phyloP scores from a whole-genome alignment of 805 yeast genomes.

The Suhomyces sp. region DNA sequence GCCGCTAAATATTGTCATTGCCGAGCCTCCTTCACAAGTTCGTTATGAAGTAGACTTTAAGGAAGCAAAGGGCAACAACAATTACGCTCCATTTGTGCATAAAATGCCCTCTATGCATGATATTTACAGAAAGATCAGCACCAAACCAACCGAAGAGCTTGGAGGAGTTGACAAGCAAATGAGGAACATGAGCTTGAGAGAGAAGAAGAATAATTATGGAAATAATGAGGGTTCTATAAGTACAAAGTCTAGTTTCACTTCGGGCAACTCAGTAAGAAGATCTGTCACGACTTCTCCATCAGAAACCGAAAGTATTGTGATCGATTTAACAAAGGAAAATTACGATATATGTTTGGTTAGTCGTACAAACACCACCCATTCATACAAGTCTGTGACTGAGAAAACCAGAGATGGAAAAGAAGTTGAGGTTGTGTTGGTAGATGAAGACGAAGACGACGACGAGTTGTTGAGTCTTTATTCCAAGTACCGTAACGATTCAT shows the following conservation, averaged over 20 bases:
- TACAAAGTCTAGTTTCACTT: constrained; percentile 26
- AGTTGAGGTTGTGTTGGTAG: constrained; percentile 43
- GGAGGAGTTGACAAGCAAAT: not conserved
- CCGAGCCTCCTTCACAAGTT: constrained; percentile 38
- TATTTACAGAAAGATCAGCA: constrained; percentile 1
- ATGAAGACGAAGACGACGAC: constrained; percentile 29
- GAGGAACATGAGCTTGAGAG: not conserved
- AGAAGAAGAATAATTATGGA: constrained; percentile 1
- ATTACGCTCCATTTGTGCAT: constrained; percentile 6
- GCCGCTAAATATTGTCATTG: constrained; percentile 22
- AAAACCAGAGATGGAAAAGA: constrained; percentile 34
- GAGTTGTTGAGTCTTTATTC: constrained; percentile 42
- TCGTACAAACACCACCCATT: constrained; percentile 31
- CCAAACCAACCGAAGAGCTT: constrained; percentile 5
- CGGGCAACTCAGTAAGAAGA: constrained; percentile 25
- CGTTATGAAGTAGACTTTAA: constrained; percentile 41
- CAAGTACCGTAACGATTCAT: constrained; percentile 28
- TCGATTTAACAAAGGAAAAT: constrained; percentile 40
- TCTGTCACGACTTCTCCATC: constrained; percentile 27
- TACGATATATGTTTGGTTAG: constrained; percentile 37
- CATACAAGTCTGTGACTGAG: constrained; percentile 41
- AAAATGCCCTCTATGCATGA: constrained; percentile 10
- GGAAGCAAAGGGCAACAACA: constrained; percentile 17
- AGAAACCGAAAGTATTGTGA: constrained; percentile 38
- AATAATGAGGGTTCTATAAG: constrained; percentile 8